phyloP scores from a whole-genome alignment of 2,329 filamentous ascomycete genomes.

The Pestalotiopsis sp. region DNA sequence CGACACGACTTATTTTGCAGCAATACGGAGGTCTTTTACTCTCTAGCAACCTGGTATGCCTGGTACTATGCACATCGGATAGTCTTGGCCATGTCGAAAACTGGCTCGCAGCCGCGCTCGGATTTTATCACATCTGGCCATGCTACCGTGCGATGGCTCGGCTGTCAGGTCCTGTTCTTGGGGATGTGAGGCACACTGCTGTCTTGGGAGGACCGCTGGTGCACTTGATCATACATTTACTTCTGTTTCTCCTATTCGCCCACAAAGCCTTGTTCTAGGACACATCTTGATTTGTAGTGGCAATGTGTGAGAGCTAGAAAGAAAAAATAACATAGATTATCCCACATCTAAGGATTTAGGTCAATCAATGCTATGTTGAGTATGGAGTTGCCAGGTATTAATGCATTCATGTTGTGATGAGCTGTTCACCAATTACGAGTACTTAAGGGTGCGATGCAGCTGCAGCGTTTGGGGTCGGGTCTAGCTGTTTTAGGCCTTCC shows the following conservation, averaged over 20 bases:
- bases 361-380: too few relatives aligned
- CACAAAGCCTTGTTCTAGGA: neutral
- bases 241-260: constrained; percentile 40
- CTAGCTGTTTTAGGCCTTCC: too few relatives aligned
- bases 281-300: neutral
- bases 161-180: constrained; percentile 27
- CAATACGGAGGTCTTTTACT: constrained; percentile 52
- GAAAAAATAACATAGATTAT: too few relatives aligned
- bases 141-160: constrained; percentile 43
- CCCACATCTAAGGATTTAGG: too few relatives aligned
- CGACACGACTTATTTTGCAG: constrained; percentile 45
- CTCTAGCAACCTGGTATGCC: constrained; percentile 45
- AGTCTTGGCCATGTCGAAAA: constrained; percentile 34
- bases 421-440: too few relatives aligned
- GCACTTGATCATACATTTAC: constrained; percentile 46
- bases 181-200: constrained; percentile 19
- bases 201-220: constrained; percentile 48
- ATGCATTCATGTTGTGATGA: too few relatives aligned
- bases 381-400: too few relatives aligned
- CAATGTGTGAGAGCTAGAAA: neutral
- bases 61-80: constrained; percentile 35
- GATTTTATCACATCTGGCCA: constrained; percentile 53
- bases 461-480: too few relatives aligned
- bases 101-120: constrained; percentile 42
- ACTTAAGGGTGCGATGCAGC: too few relatives aligned